Conservation (phyloP, 106 monocot genomes). For the Dendrobium officinale region DNA sequence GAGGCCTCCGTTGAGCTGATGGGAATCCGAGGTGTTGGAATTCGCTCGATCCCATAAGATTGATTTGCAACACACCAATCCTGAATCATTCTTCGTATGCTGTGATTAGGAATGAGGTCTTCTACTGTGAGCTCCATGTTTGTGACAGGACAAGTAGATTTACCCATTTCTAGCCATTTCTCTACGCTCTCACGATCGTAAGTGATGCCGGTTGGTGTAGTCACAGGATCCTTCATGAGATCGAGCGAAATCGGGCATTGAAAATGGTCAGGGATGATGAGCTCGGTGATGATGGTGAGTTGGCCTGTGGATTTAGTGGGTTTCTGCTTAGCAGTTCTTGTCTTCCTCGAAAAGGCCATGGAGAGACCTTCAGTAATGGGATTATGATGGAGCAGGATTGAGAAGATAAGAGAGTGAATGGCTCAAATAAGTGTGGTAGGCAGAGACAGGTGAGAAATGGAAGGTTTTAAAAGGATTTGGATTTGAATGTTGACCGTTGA, state of each 20-base stretch:
- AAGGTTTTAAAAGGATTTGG: not conserved
- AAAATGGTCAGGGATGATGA: constrained; percentile 45
- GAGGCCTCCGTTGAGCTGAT: constrained; percentile 10
- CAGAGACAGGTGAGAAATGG: not conserved
- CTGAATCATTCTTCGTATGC: constrained; percentile 46
- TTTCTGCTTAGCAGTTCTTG: not conserved
- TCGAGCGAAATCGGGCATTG: constrained; percentile 80
- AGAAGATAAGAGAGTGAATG: not conserved
- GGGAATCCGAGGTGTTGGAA: constrained; percentile 48
- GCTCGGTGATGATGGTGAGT: not conserved
- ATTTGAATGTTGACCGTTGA: constrained; percentile 71
- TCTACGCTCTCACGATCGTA: constrained; percentile 83
- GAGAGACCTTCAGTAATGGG: not conserved
- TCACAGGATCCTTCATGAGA: constrained; percentile 82
- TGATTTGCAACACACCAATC: constrained; percentile 45
- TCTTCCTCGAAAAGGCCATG: constrained; percentile 14
- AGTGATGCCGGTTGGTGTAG: constrained; percentile 64
- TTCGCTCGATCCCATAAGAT: constrained; percentile 36
- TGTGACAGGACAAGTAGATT: constrained; percentile 53
- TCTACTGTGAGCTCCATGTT: constrained; percentile 7
- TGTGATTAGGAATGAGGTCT: constrained; percentile 48
- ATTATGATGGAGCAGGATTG: not conserved
- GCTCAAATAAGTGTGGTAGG: not conserved
- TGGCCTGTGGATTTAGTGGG: not conserved
- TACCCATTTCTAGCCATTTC: constrained; percentile 60